Base-by-base conservation (phyloP, 192 early-diverging fungal species). In the Podila horticola region DNA sequence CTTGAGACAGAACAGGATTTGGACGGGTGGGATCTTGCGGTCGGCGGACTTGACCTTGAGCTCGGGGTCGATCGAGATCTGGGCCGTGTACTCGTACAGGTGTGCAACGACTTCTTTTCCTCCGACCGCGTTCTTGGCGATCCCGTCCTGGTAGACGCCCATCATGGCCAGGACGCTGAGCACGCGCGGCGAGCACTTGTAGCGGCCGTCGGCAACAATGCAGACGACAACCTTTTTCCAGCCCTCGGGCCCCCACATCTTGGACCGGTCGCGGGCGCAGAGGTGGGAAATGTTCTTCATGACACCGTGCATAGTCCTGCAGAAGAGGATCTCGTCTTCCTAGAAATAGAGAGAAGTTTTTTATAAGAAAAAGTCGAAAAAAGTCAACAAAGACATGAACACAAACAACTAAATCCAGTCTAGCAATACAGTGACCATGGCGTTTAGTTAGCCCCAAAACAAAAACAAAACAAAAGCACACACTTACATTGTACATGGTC, bases 271-370 rank as follows among this genome's bases (percentile, higher is more conserved):
- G 26, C 88, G 88, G 24, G 86, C 87, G 79, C 91, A 93, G 31
- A 95, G 69, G 66, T 95, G 88, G 0, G 87, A 79, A 81, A 95
- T 95, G 88, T 98, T 98, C 82, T 94, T 94, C 88, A 93, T 91
- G 30, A 97, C 90, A 5, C 93, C 92, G 48, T 90, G 75, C 91
- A 97, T 96, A 1, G 97, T 94, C 72, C 95, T 92, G 76, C 90
- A 92, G 83, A 98, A 98, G 63, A 97, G 84, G 33, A 92, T 81
- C 74, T 97, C 94, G 84, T 97, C 96, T 87, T 98, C 97, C 86
- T 88, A 66, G 69, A 89, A 84, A 58, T 30, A 30, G n/a, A 63
- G 87, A 82, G 19, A 10, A 52, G 36, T 52, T 29, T 17, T 26
- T 36, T 31, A 36, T 17, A 59, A 15, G 5, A 33, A 5, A 45